Conservation (phyloP, 164 flowering plant genomes). For the Platanus orientalis region DNA sequence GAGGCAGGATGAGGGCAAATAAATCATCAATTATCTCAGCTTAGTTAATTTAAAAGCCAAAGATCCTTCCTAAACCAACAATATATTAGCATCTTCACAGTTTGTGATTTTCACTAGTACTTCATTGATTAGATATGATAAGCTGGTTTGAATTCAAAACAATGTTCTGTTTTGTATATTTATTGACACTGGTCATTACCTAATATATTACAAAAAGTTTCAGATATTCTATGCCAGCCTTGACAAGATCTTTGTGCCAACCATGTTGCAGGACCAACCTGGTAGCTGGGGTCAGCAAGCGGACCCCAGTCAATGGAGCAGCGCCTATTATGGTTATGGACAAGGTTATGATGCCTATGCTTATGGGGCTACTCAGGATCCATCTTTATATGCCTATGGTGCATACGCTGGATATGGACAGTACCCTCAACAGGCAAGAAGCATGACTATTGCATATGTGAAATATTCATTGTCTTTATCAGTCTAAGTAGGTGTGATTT, state of each 20-base stretch:
- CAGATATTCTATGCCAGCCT: not conserved
- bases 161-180: not conserved
- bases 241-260: slow-evolving; percentile 2
- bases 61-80: not conserved
- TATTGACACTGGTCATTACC: not conserved
- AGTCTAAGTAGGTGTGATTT: too few relatives aligned
- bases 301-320: slow-evolving; percentile 76
- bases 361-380: slow-evolving; percentile 79
- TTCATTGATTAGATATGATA: too few relatives aligned
- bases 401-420: slow-evolving; percentile 81
- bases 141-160: not conserved
- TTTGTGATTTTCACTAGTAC: not conserved
- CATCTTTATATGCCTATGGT: slow-evolving; percentile 76
- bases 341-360: slow-evolving; percentile 93
- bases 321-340: slow-evolving; percentile 90
- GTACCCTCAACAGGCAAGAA: slow-evolving; percentile 80
- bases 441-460: not conserved
- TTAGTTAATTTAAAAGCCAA: not conserved
- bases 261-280: slow-evolving; percentile 55
- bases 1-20: not conserved
- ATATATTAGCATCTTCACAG: not conserved
- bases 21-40: too few relatives aligned
- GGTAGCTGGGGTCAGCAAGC: slow-evolving; percentile 66
- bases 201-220: not conserved
- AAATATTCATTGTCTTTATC: too few relatives aligned